Evolutionary conservation across 2,329 filamentous ascomycete genomes (phyloP), one percentile per base, ranked within the genome.

Genomic region (Ophiostoma montium): DNA sequence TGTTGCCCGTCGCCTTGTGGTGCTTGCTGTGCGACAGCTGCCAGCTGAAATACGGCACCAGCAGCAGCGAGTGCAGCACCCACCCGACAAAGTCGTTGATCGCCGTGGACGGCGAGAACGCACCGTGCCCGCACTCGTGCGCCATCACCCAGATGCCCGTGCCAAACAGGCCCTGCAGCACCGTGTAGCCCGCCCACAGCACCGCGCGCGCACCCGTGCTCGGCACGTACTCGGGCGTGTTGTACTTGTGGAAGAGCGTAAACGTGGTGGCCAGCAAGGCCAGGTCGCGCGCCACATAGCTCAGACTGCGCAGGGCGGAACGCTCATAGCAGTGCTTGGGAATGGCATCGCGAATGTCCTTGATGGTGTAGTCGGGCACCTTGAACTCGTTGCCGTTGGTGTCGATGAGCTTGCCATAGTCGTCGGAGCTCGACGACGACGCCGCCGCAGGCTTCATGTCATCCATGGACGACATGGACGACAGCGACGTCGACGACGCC

Each of bases 11-110:
- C 56, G 89, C 88, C 78, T 96, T 96, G 84, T 98, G 92, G 74
- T 98, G 92, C 80, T 95, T 95, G 72, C 87, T 85, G 72, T 98
- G 92, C 57, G 88, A 95, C 69, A 96, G 89, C 72, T 98, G 94
- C 92, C 92, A 98, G 64, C 87, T 94, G 73, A 95, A 98, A 73
- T 96, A 98, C 19, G 92, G 92, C 45, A 98, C 57, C 10, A 95
- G 74, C 35, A 95, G 79, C 41, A 80, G 67, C 35, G 89, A 95
- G 72, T 96, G 90, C 59, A 86, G 78, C 63, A 95, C 67, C 85
- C 86, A 95, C 60, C 90, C 90, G 49, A 92, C 87, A 19, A 83
- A 78, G 67, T 96, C 88, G 71, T 96, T 96, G 63, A 95, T 68
- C 11, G 79, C 70, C 71, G 86, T 90, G 60, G 86, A 95, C n/a